Evolutionary conservation across 768 basidiomycete species (phyloP), one percentile per base, ranked within the genome.

Genomic region (Porpolomopsis calyptriformis): DNA sequence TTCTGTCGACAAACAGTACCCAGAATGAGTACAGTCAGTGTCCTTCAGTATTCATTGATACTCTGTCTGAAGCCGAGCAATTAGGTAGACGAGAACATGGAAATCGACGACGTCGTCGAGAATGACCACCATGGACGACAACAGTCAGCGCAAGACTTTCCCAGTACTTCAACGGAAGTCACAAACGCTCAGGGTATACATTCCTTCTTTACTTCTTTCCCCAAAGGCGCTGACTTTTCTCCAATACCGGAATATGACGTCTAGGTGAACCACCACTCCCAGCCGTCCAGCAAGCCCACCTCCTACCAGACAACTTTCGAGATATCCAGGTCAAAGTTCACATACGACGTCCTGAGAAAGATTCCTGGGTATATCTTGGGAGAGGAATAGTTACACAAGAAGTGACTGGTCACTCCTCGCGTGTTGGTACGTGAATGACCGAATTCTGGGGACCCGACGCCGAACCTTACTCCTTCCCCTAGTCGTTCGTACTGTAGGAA

Each of bases 251-350:
- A 16, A 20, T 16, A 10, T 47, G 41, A 22, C 12, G 39, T 10
- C 23, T 31, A 7, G 7, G 29, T 14, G 7, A 31, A 31, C 14
- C 29, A 14, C 29, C 14, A 11, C 26, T 7, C 37, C 24, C 12
- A 14, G 20, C 29, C 24, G 16, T 23, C 22, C 22, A 29, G 27
- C 43, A 46, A 42, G 53, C 52, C 55, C 57, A 50, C 53, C 58
- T 50, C 49, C 67, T n/a, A 48, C 76, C 76, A 47, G 80, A 82
- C 55, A 68, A 61, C 46, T 83, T 85, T 57, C 77, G 80, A 44
- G 85, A 89, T 48, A 75, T 89, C 49, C 76, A 83, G 48, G 87
- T 89, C 49, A 88, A 89, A 60, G 85, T 90, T 16, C 87, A 89
- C 55, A 82, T 87, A 53, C 73, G 87, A 52, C 69, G 78, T 53